Evolutionary conservation across 2,329 filamentous ascomycete genomes (phyloP).

Genomic region (Ustulina deusta): DNA sequence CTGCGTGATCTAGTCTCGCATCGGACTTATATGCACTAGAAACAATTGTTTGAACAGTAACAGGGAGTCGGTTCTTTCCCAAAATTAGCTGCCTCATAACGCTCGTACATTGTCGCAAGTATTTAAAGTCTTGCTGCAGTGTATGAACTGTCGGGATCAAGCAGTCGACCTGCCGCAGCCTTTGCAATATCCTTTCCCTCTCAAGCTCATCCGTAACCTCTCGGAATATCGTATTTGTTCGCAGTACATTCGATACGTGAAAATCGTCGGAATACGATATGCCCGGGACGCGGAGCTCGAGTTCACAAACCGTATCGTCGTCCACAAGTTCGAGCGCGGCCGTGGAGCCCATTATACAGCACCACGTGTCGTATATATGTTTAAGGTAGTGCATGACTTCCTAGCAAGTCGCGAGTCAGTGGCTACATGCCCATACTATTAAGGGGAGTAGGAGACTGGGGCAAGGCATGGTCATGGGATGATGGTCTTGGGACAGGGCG

Average conservation of each 20-base stretch:
- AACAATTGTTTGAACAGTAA: slow-evolving; percentile 17
- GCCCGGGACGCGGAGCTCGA: slow-evolving; percentile 6
- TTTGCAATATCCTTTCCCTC: slow-evolving; percentile 7
- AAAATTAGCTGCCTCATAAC: slow-evolving; percentile 22
- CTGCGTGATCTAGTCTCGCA: neutral
- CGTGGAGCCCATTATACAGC: slow-evolving; percentile 13
- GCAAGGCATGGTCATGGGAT: too few species aligned
- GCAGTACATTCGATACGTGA: slow-evolving; percentile 6
- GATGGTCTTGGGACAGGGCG: too few species aligned
- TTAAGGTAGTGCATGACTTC: slow-evolving; percentile 28
- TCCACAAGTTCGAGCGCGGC: slow-evolving; percentile 25
- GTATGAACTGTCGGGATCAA: slow-evolving; percentile 21
- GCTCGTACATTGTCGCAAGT: slow-evolving; percentile 9
- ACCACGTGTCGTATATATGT: slow-evolving; percentile 20
- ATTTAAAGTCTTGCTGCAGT: slow-evolving; percentile 27
- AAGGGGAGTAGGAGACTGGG: too few species aligned
- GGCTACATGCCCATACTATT: too few species aligned
- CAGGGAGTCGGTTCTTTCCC: neutral
- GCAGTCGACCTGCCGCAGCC: neutral
- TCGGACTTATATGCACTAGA: neutral
- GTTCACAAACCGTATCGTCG: slow-evolving; percentile 7
- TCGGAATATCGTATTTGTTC: slow-evolving; percentile 15
- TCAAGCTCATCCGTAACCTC: neutral
- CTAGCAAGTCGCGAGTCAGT: slow-evolving; percentile 26
- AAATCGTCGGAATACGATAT: slow-evolving; percentile 10